A percentile compares a stretch with the other conserved stretches of the same genome.
These are phyloP conservation scores for Aspergillus haitiensis DNA, from an alignment of 495 filamentous ascomycete genomes.

Conservation along the genomic window DNA sequence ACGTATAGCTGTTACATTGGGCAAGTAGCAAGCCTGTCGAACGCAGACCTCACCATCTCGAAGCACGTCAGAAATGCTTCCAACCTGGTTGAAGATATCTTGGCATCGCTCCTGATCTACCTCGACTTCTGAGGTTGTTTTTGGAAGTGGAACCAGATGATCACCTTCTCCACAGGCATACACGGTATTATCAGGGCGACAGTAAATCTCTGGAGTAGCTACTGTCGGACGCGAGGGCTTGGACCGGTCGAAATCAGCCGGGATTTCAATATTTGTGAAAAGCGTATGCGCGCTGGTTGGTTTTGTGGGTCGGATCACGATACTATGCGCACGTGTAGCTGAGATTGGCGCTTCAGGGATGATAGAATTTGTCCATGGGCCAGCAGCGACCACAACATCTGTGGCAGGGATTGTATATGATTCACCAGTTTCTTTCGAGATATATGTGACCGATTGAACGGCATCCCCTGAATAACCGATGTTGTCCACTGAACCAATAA, in stretches of 20 bases:
- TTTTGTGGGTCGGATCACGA: slow-evolving; percentile 71
- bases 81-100: slow-evolving; percentile 82
- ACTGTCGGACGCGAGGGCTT: slow-evolving; percentile 56
- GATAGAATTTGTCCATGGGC: slow-evolving; percentile 81
- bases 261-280: slow-evolving; percentile 86
- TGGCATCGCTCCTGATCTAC: slow-evolving; percentile 77
- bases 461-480: slow-evolving; percentile 56
- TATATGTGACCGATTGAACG: slow-evolving; percentile 74
- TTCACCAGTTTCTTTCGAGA: slow-evolving; percentile 59
- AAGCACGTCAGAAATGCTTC: slow-evolving; percentile 73
- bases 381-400: slow-evolving; percentile 79
- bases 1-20: slow-evolving; percentile 63
- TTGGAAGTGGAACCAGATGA: slow-evolving; percentile 68
- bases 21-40: slow-evolving; percentile 92
- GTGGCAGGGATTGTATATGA: slow-evolving; percentile 68
- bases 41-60: slow-evolving; percentile 73
- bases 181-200: slow-evolving; percentile 81
- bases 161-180: slow-evolving; percentile 96
- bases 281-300: slow-evolving; percentile 84
- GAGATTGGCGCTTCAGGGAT: slow-evolving; percentile 76
- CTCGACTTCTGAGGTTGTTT: slow-evolving; percentile 72
- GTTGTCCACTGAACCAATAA: slow-evolving; percentile 61
- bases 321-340: slow-evolving; percentile 83
- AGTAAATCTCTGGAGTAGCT: slow-evolving; percentile 90
- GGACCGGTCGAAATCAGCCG: slow-evolving; percentile 53